Evolutionary conservation across 495 filamentous ascomycete genomes (phyloP), one percentile per base, ranked within the genome.

Genomic region (Gamarada debralockiae): DNA sequence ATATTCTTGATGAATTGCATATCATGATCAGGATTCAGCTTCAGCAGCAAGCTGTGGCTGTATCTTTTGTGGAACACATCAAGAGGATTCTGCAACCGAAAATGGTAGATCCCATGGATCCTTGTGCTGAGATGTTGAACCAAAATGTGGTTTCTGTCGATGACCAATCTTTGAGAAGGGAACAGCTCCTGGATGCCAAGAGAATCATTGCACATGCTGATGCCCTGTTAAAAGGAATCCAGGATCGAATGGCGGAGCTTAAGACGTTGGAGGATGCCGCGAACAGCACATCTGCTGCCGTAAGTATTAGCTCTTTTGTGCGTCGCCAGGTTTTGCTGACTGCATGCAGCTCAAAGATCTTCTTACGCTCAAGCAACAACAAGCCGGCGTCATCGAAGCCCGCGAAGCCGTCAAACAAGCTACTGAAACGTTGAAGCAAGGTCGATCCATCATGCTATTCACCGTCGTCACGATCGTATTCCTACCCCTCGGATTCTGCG

Each of bases 1-100:
- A 89, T 56, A 85, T 89, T 53, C 72, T 83, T 13, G 85, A 88
- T 43, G 85, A 89, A 64, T 69, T 89, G 18, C 79, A 85, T 57
- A 88, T 88, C 69, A 85, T 89, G 66, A 73, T 78, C 21, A 68
- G 76, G 1, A 80, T 85, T 55, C 71, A 74, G n/a, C 73, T 52
- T 17, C 58, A 79, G 24, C 80, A 87, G 52, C 64, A 79, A 44
- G 75, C 75, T 44, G 74, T 79, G 2, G 73, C 86, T 39, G 72
- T 75, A 39, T 72, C 73, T 58, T 82, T 85, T 50, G 53, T 80
- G 6, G 77, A 80, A 41, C 80, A 87, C 42, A 73, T 83, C 6
- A 61, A 67, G 41, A 31, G 54, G 1, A 48, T 48, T 7, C 14
- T 48, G 9, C 44, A 14, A 6, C 27, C 44, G 5, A 5, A 23